These are phyloP conservation scores for Penicillium sp. DNA, from an alignment of 2,329 filamentous ascomycete genomes.

Conservation along the genomic window DNA sequence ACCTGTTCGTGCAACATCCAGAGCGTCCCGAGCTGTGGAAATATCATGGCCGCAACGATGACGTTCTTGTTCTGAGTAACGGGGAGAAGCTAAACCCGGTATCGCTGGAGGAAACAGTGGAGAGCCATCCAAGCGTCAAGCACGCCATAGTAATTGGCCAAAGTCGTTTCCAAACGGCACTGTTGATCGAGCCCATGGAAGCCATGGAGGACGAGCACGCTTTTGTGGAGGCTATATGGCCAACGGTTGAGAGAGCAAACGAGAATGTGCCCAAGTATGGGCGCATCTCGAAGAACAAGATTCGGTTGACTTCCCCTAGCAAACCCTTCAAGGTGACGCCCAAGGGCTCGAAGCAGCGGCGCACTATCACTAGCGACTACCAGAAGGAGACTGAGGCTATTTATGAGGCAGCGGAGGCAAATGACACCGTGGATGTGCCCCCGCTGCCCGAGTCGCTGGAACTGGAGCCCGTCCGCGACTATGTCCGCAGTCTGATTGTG, in stretches of 20 bases:
- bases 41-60: neutral
- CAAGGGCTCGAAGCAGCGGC: neutral
- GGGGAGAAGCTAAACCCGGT: neutral
- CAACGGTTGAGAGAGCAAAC: neutral
- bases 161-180: neutral
- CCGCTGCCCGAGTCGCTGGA: too few relatives aligned
- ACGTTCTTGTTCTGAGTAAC: neutral
- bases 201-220: neutral
- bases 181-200: neutral
- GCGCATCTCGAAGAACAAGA: neutral
- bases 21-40: neutral
- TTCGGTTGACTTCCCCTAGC: neutral
- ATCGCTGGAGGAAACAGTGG: neutral
- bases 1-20: neutral
- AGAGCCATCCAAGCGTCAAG: neutral
- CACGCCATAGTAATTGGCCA: neutral
- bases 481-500: too few relatives aligned
- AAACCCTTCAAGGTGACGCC: neutral
- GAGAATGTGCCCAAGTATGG: neutral
- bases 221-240: neutral
- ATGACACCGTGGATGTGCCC: neutral
- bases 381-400: neutral
- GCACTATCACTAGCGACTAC: neutral
- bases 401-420: neutral
- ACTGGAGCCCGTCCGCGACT: too few relatives aligned